Evolutionary conservation across 495 filamentous ascomycete genomes (phyloP), one percentile per base, ranked within the genome.

Genomic region (Xylaria grammica): DNA sequence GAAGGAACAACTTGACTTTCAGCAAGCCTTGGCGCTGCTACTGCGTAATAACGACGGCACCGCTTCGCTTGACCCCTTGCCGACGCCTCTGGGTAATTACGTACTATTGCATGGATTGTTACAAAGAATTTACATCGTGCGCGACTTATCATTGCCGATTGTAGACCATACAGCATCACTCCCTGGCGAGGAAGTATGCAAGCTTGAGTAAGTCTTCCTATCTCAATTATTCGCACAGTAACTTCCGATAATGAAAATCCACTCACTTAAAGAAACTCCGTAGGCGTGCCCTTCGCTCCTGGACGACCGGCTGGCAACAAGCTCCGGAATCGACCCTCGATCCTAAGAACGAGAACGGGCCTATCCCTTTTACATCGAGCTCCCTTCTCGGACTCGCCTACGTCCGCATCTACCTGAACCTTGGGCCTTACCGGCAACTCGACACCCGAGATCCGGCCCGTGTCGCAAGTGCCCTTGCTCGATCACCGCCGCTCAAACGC

Each of bases 301-400:
- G 82, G 82, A 83, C 83, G 38, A 76, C 81, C 15, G 67, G 82
- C 22, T 84, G 81, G 81, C 82, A 83, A 64, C 79, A 80, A 49
- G 82, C 81, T 7, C 81, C 81, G 15, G 81, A 83, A 65, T 84
- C 81, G 49, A 84, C 79, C 59, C 81, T 84, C 59, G 81, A 84
- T 64, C 81, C 81, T 36, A 80, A 83, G 30, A 84, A 84, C 51
- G 81, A 81, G 29, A 81, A 79, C 10, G 81, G 81, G 1, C 81
- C 81, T 2, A 83, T 84, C 51, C 81, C 81, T 19, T 84, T 83
- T 60, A 84, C 81, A 52, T 84, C 81, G 17, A 83, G 80, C 8
- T 80, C 22, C 81, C 34, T 36, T 36, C 34, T 36, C 34, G 34
- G 34, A 5, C 34, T 36, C 34, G 34, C 34, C 34, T 17, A 75